Percentiles rank a stretch among this genome's conserved stretches.
Evolutionary conservation across 2,329 filamentous ascomycete species (phyloP).

Genomic region (Pseudogymnoascus verrucosus): DNA sequence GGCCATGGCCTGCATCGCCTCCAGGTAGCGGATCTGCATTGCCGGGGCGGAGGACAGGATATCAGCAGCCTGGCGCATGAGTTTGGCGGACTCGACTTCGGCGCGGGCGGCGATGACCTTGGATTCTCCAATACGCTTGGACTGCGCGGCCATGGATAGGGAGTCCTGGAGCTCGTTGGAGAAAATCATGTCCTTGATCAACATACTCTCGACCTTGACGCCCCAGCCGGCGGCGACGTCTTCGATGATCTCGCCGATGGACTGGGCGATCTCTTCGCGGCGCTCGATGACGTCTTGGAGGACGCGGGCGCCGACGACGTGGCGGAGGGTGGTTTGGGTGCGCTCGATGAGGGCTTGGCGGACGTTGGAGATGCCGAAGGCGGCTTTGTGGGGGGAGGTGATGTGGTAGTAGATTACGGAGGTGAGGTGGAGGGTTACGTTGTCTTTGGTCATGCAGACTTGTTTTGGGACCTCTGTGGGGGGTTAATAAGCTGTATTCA

Average conservation of each 20-base stretch:
- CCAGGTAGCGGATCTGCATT: slow-evolving; percentile 97
- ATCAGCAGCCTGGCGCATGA: slow-evolving; percentile 89
- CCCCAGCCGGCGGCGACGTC: slow-evolving; percentile 92
- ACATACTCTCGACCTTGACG: slow-evolving; percentile 93
- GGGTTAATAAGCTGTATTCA: not conserved
- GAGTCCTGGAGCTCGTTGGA: slow-evolving; percentile 91
- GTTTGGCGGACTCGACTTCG: slow-evolving; percentile 91
- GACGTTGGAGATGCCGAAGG: slow-evolving; percentile 92
- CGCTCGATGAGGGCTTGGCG: slow-evolving; percentile 95
- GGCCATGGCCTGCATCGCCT: slow-evolving; percentile 98
- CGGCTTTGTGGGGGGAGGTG: slow-evolving; percentile 87
- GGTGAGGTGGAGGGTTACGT: slow-evolving; percentile 86
- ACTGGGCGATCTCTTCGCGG: slow-evolving; percentile 91
- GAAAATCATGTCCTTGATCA: slow-evolving; percentile 99
- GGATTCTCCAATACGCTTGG: slow-evolving; percentile 95
- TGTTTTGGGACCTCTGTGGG: slow-evolving; percentile 76
- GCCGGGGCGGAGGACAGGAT: slow-evolving; percentile 86
- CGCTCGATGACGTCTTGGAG: slow-evolving; percentile 98
- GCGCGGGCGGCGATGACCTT: slow-evolving; percentile 97
- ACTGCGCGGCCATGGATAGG: slow-evolving; percentile 95
- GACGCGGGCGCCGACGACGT: slow-evolving; percentile 91
- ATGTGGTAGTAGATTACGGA: slow-evolving; percentile 99
- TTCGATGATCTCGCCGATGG: slow-evolving; percentile 94
- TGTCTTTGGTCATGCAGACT: slow-evolving; percentile 99
- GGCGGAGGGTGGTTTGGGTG: slow-evolving; percentile 93